Base-by-base conservation (phyloP, 2,329 filamentous ascomycete species). In the Neofusicoccum kwambonambiense region DNA sequence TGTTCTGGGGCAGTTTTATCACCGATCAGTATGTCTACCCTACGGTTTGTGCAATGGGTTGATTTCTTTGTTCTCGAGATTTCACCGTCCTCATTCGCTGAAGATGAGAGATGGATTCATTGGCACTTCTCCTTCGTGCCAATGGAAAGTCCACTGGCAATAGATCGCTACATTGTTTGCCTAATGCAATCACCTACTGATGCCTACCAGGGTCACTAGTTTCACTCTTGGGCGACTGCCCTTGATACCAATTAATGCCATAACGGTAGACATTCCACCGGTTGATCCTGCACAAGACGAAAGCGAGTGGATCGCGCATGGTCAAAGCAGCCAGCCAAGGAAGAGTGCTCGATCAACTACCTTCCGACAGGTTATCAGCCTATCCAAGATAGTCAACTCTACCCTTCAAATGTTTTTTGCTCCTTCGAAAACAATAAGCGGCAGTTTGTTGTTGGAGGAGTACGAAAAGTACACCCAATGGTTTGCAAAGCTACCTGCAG, bases 341-440 rank as follows among this genome's bases (percentile, higher is more conserved):
- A 66, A 62, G 5, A 54, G 68, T 12, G 54, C 56, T 34, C 45
- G 61, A 34, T 67, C 68, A 12, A 64, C 68, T 15, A 69, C 67
- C 12, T 69, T 69, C 62, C 49, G 65, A 22, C 63, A 66, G 57
- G 17, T 64, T 17, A 54, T 66, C 27, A 61, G 45, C 27, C 66
- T 69, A 17, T 69, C 67, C 4, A 68, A 67, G 41, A 69, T 69
- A 34, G 67, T 69, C 58, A 69, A 69, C 63, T 69, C 67, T 9
- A 69, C 67, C 12, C 62, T 69, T n/a, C 51, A 56, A 35, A 68
- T 69, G 67, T 69, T 69, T 65, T 69, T 69, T 61, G 67, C 67
- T 19, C 68, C 68, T 12, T 60, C 64, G 9, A 34, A 58, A 54
- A 60, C 62, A 15, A 62, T 69, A 42, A 69, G 68, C 50, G 68